These are phyloP conservation scores for Suhomyces pyralidae DNA, from an alignment of 805 yeast species.

Conservation along the genomic window DNA sequence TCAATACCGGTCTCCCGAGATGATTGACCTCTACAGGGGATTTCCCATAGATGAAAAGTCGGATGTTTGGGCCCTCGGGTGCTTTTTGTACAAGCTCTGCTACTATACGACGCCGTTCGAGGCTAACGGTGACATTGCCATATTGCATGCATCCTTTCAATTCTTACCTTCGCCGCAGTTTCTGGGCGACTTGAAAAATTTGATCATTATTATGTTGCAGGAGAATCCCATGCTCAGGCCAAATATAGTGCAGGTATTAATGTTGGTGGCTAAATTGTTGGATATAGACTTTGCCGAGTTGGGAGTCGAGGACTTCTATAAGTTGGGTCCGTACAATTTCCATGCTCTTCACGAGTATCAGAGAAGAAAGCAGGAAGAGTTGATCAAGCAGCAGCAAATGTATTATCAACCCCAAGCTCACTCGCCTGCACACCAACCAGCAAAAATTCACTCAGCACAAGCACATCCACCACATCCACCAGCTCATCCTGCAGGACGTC, in stretches of 20 bases:
- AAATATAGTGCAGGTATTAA: conserved; percentile 78
- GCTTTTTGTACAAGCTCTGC: conserved; percentile 84
- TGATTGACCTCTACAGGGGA: conserved; percentile 84
- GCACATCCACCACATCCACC: neutral
- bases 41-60: conserved; percentile 86
- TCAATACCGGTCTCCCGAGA: conserved; percentile 93
- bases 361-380: conserved; percentile 31
- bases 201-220: conserved; percentile 75
- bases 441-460: neutral
- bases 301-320: conserved; percentile 44
- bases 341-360: conserved; percentile 55
- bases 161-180: conserved; percentile 70
- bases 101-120: conserved; percentile 96
- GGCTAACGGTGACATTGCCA: conserved; percentile 80
- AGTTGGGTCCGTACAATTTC: conserved; percentile 54
- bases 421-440: neutral
- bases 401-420: conserved; percentile 28
- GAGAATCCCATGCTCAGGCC: conserved; percentile 84
- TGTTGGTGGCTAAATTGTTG: conserved; percentile 55
- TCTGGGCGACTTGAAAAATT: conserved; percentile 67
- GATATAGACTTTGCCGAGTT: conserved; percentile 26
- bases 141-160: conserved; percentile 76
- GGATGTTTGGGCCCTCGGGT: conserved; percentile 97
- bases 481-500: neutral
- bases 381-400: conserved; percentile 33